Evolutionary conservation across 768 basidiomycete genomes (phyloP).

Genomic region (Glaciozyma antarctica): DNA sequence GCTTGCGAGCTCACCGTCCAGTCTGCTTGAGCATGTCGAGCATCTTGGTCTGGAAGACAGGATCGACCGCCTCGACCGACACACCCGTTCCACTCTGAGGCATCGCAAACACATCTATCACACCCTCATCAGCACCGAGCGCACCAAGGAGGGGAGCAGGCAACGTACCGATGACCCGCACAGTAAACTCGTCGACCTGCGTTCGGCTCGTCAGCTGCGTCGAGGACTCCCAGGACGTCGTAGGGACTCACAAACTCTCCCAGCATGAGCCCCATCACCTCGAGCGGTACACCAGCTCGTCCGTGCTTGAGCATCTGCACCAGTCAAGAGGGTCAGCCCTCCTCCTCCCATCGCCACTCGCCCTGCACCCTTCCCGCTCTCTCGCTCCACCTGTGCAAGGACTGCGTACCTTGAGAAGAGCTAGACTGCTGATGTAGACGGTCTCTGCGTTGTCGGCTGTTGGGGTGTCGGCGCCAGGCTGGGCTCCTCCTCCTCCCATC

Average conservation of each 20-base stretch:
- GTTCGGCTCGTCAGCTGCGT: too few species aligned
- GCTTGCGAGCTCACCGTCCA: slow-evolving; percentile 56
- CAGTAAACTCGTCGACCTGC: slow-evolving; percentile 64
- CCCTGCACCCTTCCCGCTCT: too few species aligned
- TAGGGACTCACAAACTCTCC: slow-evolving; percentile 67
- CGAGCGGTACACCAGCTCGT: slow-evolving; percentile 96
- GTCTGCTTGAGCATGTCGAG: slow-evolving; percentile 99
- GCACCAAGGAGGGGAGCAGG: neutral
- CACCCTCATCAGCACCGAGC: slow-evolving; percentile 35
- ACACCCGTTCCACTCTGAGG: slow-evolving; percentile 96
- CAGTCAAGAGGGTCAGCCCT: neutral
- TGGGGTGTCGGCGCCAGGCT: slow-evolving; percentile 15
- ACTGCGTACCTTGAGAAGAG: slow-evolving; percentile 80
- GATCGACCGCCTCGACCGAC: slow-evolving; percentile 86
- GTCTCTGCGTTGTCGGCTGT: slow-evolving; percentile 41
- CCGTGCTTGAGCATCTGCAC: slow-evolving; percentile 96
- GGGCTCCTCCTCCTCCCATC: slow-evolving; percentile 12
- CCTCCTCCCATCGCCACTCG: neutral
- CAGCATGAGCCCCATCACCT: slow-evolving; percentile 97
- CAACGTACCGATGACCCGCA: slow-evolving; percentile 32
- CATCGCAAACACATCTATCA: slow-evolving; percentile 98
- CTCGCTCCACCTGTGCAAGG: too few species aligned
- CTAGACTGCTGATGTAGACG: slow-evolving; percentile 92
- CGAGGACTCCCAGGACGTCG: too few species aligned
- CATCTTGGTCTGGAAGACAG: slow-evolving; percentile 98